phyloP scores from a whole-genome alignment of 2,329 filamentous ascomycete species.

The Dendryphion nanum region DNA sequence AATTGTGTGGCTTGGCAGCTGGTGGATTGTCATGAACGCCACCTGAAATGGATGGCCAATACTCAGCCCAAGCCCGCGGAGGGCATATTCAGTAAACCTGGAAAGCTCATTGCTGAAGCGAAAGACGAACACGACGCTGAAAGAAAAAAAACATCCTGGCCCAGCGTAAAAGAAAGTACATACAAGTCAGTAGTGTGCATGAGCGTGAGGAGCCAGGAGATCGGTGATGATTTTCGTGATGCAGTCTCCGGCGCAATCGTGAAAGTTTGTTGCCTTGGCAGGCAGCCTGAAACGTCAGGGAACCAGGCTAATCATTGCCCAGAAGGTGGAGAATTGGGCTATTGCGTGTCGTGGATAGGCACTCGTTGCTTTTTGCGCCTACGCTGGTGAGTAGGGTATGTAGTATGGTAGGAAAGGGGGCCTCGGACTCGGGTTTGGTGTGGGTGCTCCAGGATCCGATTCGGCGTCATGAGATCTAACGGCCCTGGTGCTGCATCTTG shows the following conservation, averaged over 20 bases:
- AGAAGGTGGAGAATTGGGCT: not conserved
- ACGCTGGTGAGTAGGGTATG: not conserved
- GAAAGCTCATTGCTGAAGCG: not conserved
- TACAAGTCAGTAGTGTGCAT: constrained; percentile 2
- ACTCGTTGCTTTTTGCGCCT: constrained; percentile 14
- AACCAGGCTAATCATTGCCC: not conserved
- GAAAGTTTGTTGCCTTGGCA: constrained; percentile 8
- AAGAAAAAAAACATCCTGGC: not conserved
- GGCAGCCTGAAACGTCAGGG: constrained; percentile 16
- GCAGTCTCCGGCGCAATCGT: constrained; percentile 5
- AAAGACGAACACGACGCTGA: constrained; percentile 1
- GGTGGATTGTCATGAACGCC: constrained; percentile 18
- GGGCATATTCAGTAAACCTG: not conserved
- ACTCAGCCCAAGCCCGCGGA: not conserved
- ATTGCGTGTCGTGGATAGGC: constrained; percentile 4
- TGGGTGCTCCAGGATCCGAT: constrained; percentile 33
- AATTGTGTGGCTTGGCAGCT: constrained; percentile 16
- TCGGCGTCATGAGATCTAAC: constrained; percentile 35
- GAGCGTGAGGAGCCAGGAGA: not conserved
- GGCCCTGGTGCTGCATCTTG: constrained; percentile 34
- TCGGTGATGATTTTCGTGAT: constrained; percentile 7
- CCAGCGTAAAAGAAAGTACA: not conserved
- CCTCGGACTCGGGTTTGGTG: constrained; percentile 16
- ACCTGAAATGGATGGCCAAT: constrained; percentile 3
- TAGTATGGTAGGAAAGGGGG: constrained; percentile 17